Evolutionary conservation across 2,329 filamentous ascomycete genomes (phyloP), one percentile per base, ranked within the genome.

Genomic region (Alternaria arbusti): DNA sequence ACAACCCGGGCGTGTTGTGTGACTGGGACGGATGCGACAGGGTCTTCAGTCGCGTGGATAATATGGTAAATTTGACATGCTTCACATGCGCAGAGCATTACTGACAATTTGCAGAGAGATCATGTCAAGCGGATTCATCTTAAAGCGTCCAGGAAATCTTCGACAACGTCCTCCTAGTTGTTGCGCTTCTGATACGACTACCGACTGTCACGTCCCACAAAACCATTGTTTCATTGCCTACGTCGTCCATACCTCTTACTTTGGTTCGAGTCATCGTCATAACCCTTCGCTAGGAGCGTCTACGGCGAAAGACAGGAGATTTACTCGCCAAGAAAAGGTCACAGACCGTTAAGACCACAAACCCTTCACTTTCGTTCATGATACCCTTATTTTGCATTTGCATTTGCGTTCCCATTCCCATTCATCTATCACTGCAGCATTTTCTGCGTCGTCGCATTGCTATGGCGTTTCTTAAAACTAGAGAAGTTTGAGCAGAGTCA

Each of bases 41-140:
- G 51, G 80, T 89, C 3, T 89, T 89, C 73, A 88, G 86, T 74
- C 82, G 87, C 30, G 84, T 88, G 23, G 87, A 89, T 72, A 89
- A 89, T 66, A 89, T 89, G 87, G 83, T 85, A 77, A 73, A 81
- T 44, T 61, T 32, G 10, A 45, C 23, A 36, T 46, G 49, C 50
- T 54, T 15, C 36, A 55, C 25, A 15, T 7, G 11, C 12, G 28
- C 25, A 30, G 36, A 11, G 44, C 2, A 6, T 61, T 51, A 66
- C 71, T 78, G 67, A 79, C 44, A 15, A 13, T 26, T 26, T 54
- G 13, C 32, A 81, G 79, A 73, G 79, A 70, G 79, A 81, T 63
- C 79, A 81, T 55, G 79, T 81, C 20, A 81, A 81, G 63, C 72
- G 79, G 44, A 81, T 81, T 70, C 79, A 81, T 47, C 70, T 80